phyloP scores from a whole-genome alignment of 2,329 filamentous ascomycete species.

The Cercospora zeina region DNA sequence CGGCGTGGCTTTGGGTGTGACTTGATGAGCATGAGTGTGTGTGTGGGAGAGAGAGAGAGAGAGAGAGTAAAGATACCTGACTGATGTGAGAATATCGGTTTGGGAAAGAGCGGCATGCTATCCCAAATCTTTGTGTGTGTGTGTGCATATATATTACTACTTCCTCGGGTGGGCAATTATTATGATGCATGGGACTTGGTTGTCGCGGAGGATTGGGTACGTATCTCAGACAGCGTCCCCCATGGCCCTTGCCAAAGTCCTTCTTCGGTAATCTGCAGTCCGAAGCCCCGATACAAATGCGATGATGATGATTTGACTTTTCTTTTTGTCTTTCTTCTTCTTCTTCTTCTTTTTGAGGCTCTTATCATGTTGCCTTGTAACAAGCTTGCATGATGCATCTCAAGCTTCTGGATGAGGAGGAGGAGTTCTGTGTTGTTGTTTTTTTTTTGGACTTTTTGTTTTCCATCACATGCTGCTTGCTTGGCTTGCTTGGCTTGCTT shows the following conservation, averaged over 20 bases:
- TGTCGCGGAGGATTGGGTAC: constrained; percentile 12
- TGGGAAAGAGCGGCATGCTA: constrained; percentile 4
- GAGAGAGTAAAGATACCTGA: constrained; percentile 8
- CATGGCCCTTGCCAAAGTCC: background rate
- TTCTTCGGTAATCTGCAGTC: constrained; percentile 13
- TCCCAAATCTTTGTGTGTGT: constrained; percentile 8
- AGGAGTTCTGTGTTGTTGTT: too few relatives aligned
- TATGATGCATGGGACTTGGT: constrained; percentile 3
- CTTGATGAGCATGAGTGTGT: constrained; percentile 18
- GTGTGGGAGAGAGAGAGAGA: too few relatives aligned
- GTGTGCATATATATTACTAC: constrained; percentile 8
- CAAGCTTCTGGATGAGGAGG: too few relatives aligned
- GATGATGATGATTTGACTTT: constrained; percentile 2
- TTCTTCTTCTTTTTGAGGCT: too few relatives aligned
- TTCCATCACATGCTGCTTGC: too few relatives aligned
- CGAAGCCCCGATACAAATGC: constrained; percentile 1
- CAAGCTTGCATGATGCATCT: too few relatives aligned
- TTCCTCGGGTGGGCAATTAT: too few relatives aligned
- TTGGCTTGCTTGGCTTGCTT: too few relatives aligned
- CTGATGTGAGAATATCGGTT: background rate
- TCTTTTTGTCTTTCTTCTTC: background rate
- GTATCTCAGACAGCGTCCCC: too few relatives aligned
- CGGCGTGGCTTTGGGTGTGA: background rate
- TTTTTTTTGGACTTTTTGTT: too few relatives aligned
- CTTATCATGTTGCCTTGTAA: too few relatives aligned